Percentiles rank a stretch among this genome's conserved stretches.
phyloP scores from a whole-genome alignment of 108 stramenopile species.

The Phaeodactylum tricornutum region DNA sequence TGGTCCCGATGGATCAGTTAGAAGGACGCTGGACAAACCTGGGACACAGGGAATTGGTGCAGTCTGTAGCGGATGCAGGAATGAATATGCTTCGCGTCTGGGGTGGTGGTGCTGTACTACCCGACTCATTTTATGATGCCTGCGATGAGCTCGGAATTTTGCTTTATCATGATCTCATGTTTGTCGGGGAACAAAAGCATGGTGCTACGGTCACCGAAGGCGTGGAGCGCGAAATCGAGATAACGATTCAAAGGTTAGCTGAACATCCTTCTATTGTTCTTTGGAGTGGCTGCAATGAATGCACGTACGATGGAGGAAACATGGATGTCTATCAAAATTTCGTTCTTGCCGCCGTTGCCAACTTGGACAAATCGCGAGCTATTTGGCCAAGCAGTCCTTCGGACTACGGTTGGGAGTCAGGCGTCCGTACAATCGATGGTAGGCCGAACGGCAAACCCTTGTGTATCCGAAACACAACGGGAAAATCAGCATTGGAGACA shows the following conservation, averaged over 20 bases:
- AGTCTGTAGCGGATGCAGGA: slow-evolving; percentile 28
- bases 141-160: slow-evolving; percentile 59
- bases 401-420: slow-evolving; percentile 32
- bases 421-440: slow-evolving; percentile 22
- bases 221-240: slow-evolving; percentile 29
- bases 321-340: slow-evolving; percentile 38
- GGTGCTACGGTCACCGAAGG: slow-evolving; percentile 9
- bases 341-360: slow-evolving; percentile 32
- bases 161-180: slow-evolving; percentile 62
- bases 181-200: slow-evolving; percentile 32
- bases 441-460: slow-evolving; percentile 22
- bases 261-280: slow-evolving; percentile 41
- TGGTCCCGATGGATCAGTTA: slow-evolving; percentile 51
- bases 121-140: slow-evolving; percentile 47
- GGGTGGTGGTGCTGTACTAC: slow-evolving; percentile 66
- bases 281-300: slow-evolving; percentile 61
- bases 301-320: slow-evolving; percentile 19
- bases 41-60: slow-evolving; percentile 22
- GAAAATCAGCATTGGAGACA: slow-evolving; percentile 14
- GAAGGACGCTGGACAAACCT: slow-evolving; percentile 31
- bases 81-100: slow-evolving; percentile 69
- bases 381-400: slow-evolving; percentile 52
- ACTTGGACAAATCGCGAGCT: slow-evolving; percentile 30
- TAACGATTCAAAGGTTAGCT: slow-evolving; percentile 26
- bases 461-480: not conserved